A percentile compares a stretch with the other conserved stretches of the same genome.
Conservation (phyloP, 78 protist species). For the Dictyostelium citrinum region DNA sequence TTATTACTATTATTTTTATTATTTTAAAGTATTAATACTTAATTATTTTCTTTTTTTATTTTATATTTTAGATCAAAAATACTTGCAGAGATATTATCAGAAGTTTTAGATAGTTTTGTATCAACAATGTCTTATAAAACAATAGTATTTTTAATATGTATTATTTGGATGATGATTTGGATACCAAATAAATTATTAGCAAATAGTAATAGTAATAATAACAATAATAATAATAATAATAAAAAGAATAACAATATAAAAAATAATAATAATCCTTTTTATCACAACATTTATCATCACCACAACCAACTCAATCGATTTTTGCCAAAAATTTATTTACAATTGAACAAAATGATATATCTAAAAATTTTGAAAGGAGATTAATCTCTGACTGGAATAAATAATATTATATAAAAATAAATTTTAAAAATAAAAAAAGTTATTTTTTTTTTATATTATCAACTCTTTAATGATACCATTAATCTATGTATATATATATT, state of each 20-base stretch:
- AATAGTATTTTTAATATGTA: background rate
- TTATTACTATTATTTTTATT: background rate
- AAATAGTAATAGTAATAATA: background rate
- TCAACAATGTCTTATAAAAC: constrained; percentile 19
- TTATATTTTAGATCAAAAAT: background rate
- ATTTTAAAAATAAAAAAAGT: background rate
- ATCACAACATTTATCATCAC: background rate
- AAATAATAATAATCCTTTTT: background rate
- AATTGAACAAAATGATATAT: background rate
- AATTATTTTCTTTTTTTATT: background rate
- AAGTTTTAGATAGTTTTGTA: constrained; percentile 20
- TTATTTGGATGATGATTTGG: constrained; percentile 22
- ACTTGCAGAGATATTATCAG: constrained; percentile 33
- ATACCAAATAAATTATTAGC: constrained; percentile 12
- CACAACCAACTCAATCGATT: constrained; percentile 17
- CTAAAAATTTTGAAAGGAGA: background rate
- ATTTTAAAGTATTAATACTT: no score
- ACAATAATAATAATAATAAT: background rate
- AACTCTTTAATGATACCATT: background rate
- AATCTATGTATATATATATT: background rate
- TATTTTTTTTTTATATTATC: background rate
- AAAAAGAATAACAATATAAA: background rate
- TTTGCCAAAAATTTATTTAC: constrained; percentile 6
- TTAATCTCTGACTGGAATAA: background rate
- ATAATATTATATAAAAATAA: background rate